Conservation (phyloP, 352 stramenopile genomes). For the Globisporangium yorkense region DNA sequence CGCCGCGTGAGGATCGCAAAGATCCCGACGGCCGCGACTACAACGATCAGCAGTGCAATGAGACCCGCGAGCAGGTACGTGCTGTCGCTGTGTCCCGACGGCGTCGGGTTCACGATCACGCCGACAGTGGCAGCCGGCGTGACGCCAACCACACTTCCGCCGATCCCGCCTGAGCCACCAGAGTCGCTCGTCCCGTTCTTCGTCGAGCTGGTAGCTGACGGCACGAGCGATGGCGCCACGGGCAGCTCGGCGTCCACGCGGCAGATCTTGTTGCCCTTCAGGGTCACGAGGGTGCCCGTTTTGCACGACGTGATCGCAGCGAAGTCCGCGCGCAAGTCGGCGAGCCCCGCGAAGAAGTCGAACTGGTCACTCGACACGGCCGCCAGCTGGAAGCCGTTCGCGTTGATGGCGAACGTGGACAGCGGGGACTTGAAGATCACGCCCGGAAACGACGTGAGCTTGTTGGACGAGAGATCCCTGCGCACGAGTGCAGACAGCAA, state of each 20-base stretch:
- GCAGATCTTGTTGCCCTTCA: slow-evolving; percentile 52
- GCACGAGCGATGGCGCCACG: slow-evolving; percentile 22
- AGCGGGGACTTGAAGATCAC: slow-evolving; percentile 45
- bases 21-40: slow-evolving; percentile 26
- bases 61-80: slow-evolving; percentile 45
- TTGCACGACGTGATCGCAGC: slow-evolving; percentile 41
- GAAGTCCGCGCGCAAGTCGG: slow-evolving; percentile 48
- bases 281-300: slow-evolving; percentile 38
- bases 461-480: slow-evolving; percentile 54
- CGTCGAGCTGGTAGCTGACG: background rate
- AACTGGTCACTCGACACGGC: slow-evolving; percentile 47
- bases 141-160: background rate
- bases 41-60: slow-evolving; percentile 30
- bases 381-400: slow-evolving; percentile 52
- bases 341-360: slow-evolving; percentile 60
- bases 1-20: slow-evolving; percentile 37
- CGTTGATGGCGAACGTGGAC: slow-evolving; percentile 35
- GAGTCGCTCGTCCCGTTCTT: slow-evolving; percentile 17
- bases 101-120: slow-evolving; percentile 22
- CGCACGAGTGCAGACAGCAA: background rate
- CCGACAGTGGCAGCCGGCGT: slow-evolving; percentile 22
- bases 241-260: slow-evolving; percentile 29
- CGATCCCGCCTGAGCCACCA: background rate
- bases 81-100: slow-evolving; percentile 22
- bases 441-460: slow-evolving; percentile 35